Evolutionary conservation across 140 eudicot species (phyloP).

Genomic region (Stevia rebaudiana): DNA sequence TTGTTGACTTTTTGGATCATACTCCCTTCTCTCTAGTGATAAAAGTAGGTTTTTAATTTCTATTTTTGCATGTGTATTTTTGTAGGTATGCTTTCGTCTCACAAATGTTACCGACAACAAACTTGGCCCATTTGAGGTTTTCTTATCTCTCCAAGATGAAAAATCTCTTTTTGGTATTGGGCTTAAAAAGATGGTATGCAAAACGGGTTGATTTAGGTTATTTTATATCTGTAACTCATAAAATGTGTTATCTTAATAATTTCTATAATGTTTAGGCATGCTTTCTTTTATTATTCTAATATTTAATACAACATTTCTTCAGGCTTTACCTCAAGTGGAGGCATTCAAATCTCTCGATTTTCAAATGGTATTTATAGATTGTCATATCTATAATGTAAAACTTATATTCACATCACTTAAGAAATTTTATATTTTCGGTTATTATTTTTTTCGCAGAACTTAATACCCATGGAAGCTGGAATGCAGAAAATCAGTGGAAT

Average conservation of each 20-base stretch:
- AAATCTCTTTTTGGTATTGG: slow-evolving; percentile 74
- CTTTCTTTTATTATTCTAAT: background rate
- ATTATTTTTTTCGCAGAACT: slow-evolving; percentile 49
- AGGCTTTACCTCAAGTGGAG: slow-evolving; percentile 69
- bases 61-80: slow-evolving; percentile 12
- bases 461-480: slow-evolving; percentile 80
- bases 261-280: background rate
- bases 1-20: slow-evolving; percentile 2
- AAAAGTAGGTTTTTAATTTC: no score
- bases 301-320: slow-evolving; percentile 18
- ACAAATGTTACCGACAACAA: slow-evolving; percentile 62
- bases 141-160: slow-evolving; percentile 57
- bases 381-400: no score
- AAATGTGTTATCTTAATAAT: background rate
- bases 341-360: slow-evolving; percentile 56
- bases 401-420: background rate
- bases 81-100: slow-evolving; percentile 64
- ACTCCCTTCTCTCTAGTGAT: background rate
- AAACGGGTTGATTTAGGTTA: background rate
- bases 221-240: background rate
- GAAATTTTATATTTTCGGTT: background rate
- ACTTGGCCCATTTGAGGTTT: slow-evolving; percentile 88
- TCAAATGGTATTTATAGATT: slow-evolving; percentile 58
- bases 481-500: slow-evolving; percentile 89
- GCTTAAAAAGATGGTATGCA: slow-evolving; percentile 62